phyloP scores from a whole-genome alignment of 208 protist genomes.

The Tritrichomonas musculus region DNA sequence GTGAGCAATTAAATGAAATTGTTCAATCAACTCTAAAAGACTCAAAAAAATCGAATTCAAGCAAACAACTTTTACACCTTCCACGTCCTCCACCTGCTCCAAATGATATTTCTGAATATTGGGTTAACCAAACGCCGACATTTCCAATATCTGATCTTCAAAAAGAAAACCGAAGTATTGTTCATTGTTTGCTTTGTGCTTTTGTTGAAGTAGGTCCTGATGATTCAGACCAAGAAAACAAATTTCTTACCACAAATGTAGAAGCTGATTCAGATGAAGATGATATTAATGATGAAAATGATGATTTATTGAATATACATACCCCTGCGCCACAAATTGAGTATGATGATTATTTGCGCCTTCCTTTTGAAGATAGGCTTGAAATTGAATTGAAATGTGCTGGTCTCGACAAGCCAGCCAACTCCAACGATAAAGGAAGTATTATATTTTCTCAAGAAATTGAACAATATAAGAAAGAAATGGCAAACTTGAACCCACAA shows the following conservation, averaged over 20 bases:
- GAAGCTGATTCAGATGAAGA: too few relatives aligned
- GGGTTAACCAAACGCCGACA: neutral
- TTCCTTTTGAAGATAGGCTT: neutral
- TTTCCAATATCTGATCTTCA: neutral
- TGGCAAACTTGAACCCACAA: too few relatives aligned
- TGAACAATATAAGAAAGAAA: too few relatives aligned
- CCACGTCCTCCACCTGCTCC: neutral
- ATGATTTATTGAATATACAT: too few relatives aligned
- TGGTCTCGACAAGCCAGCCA: neutral
- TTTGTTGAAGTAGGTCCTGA: neutral
- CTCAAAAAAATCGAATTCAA: neutral
- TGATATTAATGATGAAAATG: too few relatives aligned
- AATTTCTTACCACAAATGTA: too few relatives aligned
- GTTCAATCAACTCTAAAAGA: neutral
- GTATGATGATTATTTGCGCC: neutral
- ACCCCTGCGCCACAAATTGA: neutral
- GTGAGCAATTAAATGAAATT: neutral
- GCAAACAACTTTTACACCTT: neutral
- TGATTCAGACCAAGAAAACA: too few relatives aligned
- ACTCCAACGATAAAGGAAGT: too few relatives aligned
- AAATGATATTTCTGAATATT: neutral
- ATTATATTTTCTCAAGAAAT: too few relatives aligned
- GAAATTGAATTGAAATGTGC: neutral
- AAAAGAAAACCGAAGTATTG: neutral
- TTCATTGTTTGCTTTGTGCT: neutral